These are phyloP conservation scores for Lasiosphaeria hispida DNA, from an alignment of 495 filamentous ascomycete genomes.

Conservation along the genomic window DNA sequence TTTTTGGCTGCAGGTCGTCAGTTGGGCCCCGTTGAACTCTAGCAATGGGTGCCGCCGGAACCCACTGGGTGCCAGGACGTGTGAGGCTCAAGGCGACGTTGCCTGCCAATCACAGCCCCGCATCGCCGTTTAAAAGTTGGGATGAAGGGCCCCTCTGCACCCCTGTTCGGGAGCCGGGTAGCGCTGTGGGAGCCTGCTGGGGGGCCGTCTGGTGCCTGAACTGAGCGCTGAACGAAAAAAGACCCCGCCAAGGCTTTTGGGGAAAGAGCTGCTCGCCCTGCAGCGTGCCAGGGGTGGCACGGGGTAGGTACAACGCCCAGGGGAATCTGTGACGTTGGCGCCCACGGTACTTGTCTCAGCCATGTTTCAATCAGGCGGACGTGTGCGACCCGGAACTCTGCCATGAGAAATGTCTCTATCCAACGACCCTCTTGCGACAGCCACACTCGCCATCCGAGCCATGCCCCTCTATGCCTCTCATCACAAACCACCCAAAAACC, in stretches of 20 bases:
- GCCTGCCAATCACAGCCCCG: slow-evolving; percentile 26
- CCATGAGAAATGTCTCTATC: slow-evolving; percentile 6
- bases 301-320: slow-evolving; percentile 11
- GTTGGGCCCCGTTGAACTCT: no score
- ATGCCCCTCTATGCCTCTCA: neutral
- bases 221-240: slow-evolving; percentile 9
- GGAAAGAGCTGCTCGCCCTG: neutral
- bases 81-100: slow-evolving; percentile 21
- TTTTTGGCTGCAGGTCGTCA: no score
- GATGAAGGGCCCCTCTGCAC: slow-evolving; percentile 25
- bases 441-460: slow-evolving; percentile 18
- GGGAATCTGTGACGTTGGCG: slow-evolving; percentile 31
- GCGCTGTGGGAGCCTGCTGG: slow-evolving; percentile 4
- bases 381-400: slow-evolving; percentile 18
- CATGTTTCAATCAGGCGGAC: slow-evolving; percentile 36
- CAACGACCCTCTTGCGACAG: slow-evolving; percentile 20
- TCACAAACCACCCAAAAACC: no score
- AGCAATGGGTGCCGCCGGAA: no score
- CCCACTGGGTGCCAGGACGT: neutral
- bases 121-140: slow-evolving; percentile 35
- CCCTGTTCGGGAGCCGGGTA: slow-evolving; percentile 30
- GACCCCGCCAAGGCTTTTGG: slow-evolving; percentile 21
- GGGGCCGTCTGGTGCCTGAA: slow-evolving; percentile 19
- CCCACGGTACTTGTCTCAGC: slow-evolving; percentile 30
- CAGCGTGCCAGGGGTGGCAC: slow-evolving; percentile 13